Base-by-base conservation (phyloP, 192 early-diverging fungal species). In the Backusella liffmaniae region DNA sequence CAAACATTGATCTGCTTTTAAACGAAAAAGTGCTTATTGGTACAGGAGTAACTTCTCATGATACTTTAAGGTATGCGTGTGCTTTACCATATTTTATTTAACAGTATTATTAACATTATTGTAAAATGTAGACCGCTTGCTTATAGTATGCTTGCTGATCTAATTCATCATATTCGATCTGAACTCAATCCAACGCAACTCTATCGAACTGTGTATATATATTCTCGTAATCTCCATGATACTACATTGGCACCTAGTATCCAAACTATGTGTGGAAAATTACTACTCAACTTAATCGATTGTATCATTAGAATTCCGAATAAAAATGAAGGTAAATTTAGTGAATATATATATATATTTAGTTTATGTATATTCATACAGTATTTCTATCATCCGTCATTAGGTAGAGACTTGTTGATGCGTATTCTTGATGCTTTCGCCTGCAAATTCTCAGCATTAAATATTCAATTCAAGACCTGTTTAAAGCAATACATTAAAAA, bases 191-290 rank as follows among this genome's bases (percentile, higher is more conserved):
- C 91, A 4, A 73, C 77, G 6, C 98, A 99, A 81, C 85, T 99
- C 21, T 86, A 92, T 1, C 82, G 85, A 56, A 96, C 94, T 37
- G 92, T 99, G 12, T 92, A 94, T 73, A 95, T 96, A 65, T 98
- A 98, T 82, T 92, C 97, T 2, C 84, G 91, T 21, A 96, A 97
- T 84, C 84, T 99, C 73, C 96, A 99, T 77, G 98, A 99, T 82
- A 87, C 90, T 32, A 88, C 89, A n/a, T 88, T 99, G 49, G 90
- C 96, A 34, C 92, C 94, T 0, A 93, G 91, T 70, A 95, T 99
- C 44, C 98, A 98, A 80, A 98, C 96, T 1, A 96, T 99, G 96
- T 97, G 96, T 75, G 92, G 92, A 72, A 99, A 98, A 77, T 84
- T 99, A 30, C 86, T 99, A 16, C 82, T 97, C 49, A 96, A 96